Evolutionary conservation across 257 asterid species (phyloP).

Genomic region (Haberlea rhodopensis): DNA sequence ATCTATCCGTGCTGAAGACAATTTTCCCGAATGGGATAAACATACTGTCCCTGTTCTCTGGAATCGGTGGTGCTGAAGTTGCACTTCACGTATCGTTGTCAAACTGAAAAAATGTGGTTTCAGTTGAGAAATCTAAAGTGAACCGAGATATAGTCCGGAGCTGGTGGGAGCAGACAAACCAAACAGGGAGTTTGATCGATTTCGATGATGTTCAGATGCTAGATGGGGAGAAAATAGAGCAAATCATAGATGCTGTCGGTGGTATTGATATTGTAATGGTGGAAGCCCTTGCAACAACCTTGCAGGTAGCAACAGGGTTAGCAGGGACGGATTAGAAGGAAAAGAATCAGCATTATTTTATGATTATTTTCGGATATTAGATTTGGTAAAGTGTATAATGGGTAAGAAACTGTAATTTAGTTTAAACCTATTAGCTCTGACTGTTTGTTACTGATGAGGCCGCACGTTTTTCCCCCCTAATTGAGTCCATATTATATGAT

Average conservation of each 20-base stretch:
- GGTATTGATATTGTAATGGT: slow-evolving; percentile 54
- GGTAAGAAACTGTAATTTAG: slow-evolving; percentile 16
- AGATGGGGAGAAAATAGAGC: slow-evolving; percentile 40
- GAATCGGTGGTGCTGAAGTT: slow-evolving; percentile 94
- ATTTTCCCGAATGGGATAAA: slow-evolving; percentile 68
- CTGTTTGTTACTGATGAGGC: background rate
- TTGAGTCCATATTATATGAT: no score
- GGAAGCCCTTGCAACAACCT: slow-evolving; percentile 86
- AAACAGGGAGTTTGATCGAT: slow-evolving; percentile 49
- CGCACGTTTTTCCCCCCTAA: background rate
- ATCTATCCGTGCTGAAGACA: slow-evolving; percentile 67
- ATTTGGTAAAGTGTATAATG: slow-evolving; percentile 39
- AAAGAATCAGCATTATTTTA: slow-evolving; percentile 56
- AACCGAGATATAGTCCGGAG: slow-evolving; percentile 63
- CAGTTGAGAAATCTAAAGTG: slow-evolving; percentile 68
- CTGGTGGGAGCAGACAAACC: slow-evolving; percentile 96
- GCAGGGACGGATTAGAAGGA: slow-evolving; percentile 80
- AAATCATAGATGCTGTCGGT: slow-evolving; percentile 29
- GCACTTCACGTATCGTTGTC: slow-evolving; percentile 84
- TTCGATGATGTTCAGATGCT: slow-evolving; percentile 54
- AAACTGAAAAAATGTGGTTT: slow-evolving; percentile 58
- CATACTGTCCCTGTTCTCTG: slow-evolving; percentile 75
- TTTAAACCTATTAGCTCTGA: background rate
- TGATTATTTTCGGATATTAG: slow-evolving; percentile 57
- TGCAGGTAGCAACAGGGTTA: slow-evolving; percentile 72